These are phyloP conservation scores for Manihot esculenta DNA, from an alignment of 441 rosid genomes.

Conservation along the genomic window DNA sequence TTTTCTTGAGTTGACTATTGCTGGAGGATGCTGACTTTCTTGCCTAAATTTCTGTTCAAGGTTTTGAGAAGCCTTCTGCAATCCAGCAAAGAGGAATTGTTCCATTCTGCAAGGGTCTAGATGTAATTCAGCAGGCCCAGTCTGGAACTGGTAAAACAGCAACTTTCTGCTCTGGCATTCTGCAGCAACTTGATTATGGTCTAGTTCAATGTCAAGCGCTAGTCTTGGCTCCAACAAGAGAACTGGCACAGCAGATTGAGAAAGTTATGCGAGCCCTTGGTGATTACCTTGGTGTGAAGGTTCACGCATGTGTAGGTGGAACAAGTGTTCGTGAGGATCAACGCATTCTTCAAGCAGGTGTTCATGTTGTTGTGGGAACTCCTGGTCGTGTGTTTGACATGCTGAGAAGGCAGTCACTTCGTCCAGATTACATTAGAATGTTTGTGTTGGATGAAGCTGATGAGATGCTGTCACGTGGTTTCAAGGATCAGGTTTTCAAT, in stretches of 20 bases:
- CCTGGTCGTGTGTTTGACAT: slow-evolving; percentile 92
- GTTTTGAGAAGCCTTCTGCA: slow-evolving; percentile 91
- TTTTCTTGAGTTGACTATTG: neutral
- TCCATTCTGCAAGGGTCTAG: slow-evolving; percentile 86
- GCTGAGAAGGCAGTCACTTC: slow-evolving; percentile 73
- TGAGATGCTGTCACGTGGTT: slow-evolving; percentile 84
- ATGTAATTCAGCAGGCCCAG: slow-evolving; percentile 86
- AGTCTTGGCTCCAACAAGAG: slow-evolving; percentile 80
- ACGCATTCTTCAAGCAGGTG: slow-evolving; percentile 70
- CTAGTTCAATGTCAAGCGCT: slow-evolving; percentile 72
- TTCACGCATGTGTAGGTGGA: slow-evolving; percentile 90
- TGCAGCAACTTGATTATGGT: slow-evolving; percentile 66
- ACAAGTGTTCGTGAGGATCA: slow-evolving; percentile 80
- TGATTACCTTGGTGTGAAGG: slow-evolving; percentile 82
- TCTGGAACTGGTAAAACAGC: slow-evolving; percentile 89
- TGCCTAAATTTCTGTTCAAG: slow-evolving; percentile 31
- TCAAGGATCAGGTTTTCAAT: slow-evolving; percentile 72
- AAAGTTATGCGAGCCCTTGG: slow-evolving; percentile 91
- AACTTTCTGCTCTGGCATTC: slow-evolving; percentile 80
- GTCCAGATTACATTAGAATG: slow-evolving; percentile 69
- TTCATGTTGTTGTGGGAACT: slow-evolving; percentile 83
- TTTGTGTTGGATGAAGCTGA: slow-evolving; percentile 84
- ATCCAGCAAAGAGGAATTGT: slow-evolving; percentile 92
- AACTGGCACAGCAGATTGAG: slow-evolving; percentile 84
- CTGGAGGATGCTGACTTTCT: neutral